These are phyloP conservation scores for Hymenoscyphus scutula DNA, from an alignment of 2,329 filamentous ascomycete genomes.

Conservation along the genomic window DNA sequence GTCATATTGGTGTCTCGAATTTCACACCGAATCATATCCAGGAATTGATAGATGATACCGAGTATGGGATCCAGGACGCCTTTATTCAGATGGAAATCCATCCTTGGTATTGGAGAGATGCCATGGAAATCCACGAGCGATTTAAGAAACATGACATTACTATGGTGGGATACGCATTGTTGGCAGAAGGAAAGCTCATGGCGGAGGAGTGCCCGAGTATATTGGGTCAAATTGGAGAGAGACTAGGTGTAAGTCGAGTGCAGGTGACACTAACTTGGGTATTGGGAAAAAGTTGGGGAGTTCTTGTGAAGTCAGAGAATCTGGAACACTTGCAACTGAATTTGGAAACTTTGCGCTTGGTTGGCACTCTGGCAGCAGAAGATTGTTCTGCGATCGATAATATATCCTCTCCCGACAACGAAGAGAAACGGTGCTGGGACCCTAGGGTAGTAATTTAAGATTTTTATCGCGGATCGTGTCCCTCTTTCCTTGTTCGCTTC, in stretches of 20 bases:
- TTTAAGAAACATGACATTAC: slow-evolving; percentile 16
- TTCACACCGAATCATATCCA: slow-evolving; percentile 76
- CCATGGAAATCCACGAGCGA: slow-evolving; percentile 18
- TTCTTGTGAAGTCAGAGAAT: slow-evolving; percentile 21
- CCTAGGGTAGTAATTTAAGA: slow-evolving; percentile 20
- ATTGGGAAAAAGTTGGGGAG: slow-evolving; percentile 17
- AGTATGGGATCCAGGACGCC: slow-evolving; percentile 51
- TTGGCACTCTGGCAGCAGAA: slow-evolving; percentile 13
- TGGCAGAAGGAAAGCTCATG: slow-evolving; percentile 25
- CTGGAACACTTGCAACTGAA: slow-evolving; percentile 16
- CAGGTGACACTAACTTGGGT: slow-evolving; percentile 23
- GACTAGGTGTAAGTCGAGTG: slow-evolving; percentile 12
- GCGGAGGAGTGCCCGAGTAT: slow-evolving; percentile 10
- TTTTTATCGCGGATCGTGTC: not conserved
- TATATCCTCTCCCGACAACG: slow-evolving; percentile 11
- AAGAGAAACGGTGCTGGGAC: slow-evolving; percentile 27
- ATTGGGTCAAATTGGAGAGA: slow-evolving; percentile 18
- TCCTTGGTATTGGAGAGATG: slow-evolving; percentile 43
- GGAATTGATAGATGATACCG: slow-evolving; percentile 63
- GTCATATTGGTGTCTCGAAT: slow-evolving; percentile 81
- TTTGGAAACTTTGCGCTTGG: slow-evolving; percentile 1
- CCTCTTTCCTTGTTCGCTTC: no score
- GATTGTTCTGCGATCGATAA: slow-evolving; percentile 19
- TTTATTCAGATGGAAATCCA: slow-evolving; percentile 84
- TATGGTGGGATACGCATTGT: slow-evolving; percentile 24